Percentiles rank a stretch among this genome's conserved stretches.
Conservation (phyloP, 2,329 filamentous ascomycete species). For the Trichoderma endophyticum region DNA sequence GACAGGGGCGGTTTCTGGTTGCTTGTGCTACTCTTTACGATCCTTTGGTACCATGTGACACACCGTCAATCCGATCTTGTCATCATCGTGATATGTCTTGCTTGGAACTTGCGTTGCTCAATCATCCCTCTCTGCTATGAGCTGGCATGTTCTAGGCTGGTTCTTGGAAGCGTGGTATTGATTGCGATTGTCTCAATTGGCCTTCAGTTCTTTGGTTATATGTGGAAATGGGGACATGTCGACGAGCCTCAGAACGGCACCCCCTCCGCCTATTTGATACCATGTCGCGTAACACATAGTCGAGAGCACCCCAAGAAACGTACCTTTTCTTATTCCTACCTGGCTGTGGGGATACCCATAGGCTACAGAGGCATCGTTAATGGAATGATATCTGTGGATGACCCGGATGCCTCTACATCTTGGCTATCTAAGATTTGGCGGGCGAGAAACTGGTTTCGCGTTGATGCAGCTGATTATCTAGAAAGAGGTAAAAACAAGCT, state of each 20-base stretch:
- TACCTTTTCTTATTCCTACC: conserved; percentile 67
- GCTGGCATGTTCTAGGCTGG: background rate
- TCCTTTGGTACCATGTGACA: conserved; percentile 20
- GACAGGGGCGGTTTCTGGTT: conserved; percentile 17
- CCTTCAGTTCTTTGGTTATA: background rate
- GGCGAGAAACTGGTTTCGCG: conserved; percentile 50
- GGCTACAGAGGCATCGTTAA: conserved; percentile 56
- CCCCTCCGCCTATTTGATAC: conserved; percentile 49
- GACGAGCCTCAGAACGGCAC: background rate
- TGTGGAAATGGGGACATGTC: background rate
- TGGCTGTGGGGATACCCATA: conserved; percentile 64
- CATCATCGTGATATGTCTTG: conserved; percentile 26
- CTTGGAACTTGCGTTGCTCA: conserved; percentile 20
- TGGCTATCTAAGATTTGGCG: conserved; percentile 33
- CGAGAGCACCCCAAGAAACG: conserved; percentile 66
- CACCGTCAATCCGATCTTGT: conserved; percentile 27
- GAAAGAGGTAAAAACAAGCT: conserved; percentile 48
- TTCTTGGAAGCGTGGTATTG: background rate
- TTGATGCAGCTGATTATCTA: conserved; percentile 61
- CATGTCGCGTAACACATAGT: conserved; percentile 62
- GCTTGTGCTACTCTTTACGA: background rate
- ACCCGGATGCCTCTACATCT: conserved; percentile 8
- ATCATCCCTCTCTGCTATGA: background rate
- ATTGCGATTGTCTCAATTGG: background rate
- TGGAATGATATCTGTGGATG: conserved; percentile 52